Evolutionary conservation across 192 early-diverging fungal species (phyloP), one percentile per base, ranked within the genome.

Genomic region (Phycomyces blakesleeanus): DNA sequence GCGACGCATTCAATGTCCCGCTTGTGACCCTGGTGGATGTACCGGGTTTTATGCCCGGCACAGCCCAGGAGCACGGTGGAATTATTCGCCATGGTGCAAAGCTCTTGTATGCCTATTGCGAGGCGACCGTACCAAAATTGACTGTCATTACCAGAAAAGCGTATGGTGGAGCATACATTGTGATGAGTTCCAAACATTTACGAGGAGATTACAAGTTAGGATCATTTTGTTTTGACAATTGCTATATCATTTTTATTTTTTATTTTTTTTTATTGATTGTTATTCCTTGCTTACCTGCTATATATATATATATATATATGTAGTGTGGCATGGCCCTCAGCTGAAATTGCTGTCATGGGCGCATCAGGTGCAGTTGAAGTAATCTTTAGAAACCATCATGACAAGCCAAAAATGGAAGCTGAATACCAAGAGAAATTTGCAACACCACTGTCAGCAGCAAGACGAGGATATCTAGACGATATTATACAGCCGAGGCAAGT

Each of bases 311-410:
- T n/a, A n/a, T n/a, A n/a, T n/a, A n/a, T n/a, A n/a, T n/a, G n/a
- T 41, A 96, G 94, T 77, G 89, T 93, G 67, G 87, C 92, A 5
- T 98, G 93, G 93, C 95, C 95, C 14, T 90, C 91, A n/a, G 94
- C 91, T 34, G 96, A 98, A 73, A 95, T 98, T 72, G 96, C 96
- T 42, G 96, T 98, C 52, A 98, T 98, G 96, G 96, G 96, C 47
- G 91, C 93, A 41, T 91, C 95, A 81, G 96, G 94, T 22, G 96
- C 96, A 11, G 96, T 96, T 0, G 96, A 95, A 78, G 95, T 98
- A 75, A 91, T 98, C 63, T 97, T 93, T 84, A 75, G 93, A 29
- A 78, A 81, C 25, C 84, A 86, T 68, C 24, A 73, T 25, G 82
- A 80, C 51, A 80, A 84, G 21, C 78, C 71, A 5, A 59, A 76